Evolutionary conservation across 2,329 filamentous ascomycete genomes (phyloP), one percentile per base, ranked within the genome.

Genomic region (Penicillium vulpinum): DNA sequence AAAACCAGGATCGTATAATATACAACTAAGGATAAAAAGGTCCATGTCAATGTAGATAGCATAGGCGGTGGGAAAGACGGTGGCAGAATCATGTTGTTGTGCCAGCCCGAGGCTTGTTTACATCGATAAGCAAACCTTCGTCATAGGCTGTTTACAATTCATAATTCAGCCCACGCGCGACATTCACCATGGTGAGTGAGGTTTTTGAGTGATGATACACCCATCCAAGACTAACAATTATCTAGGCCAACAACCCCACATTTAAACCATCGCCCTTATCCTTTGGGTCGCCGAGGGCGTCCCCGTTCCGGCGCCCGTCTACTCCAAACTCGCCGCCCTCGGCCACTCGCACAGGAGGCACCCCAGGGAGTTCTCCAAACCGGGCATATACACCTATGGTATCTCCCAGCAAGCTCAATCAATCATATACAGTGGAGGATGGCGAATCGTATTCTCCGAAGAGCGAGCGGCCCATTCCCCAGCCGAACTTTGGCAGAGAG

Each of bases 211-310:
- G 21, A 55, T 33, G 21, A 16, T 28, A 18, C 35, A 7, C 5
- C 10, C 21, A 31, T 16, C 18, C 10, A 2, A 46, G 8, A 24
- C 46, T 46, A 45, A 15, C 24, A 21, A 38, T 56, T 11, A 64
- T 60, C 10, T 60, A 75, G 71, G 70, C 71, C 51, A 85, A 81
- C 79, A 72, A 82, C 79, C 72, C 80, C 77, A 78, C 83, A 56
- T 90, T 88, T 75, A 90, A 89, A 73, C 87, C 87, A 15, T 90
- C 88, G 24, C 87, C 87, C 53, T 77, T 90, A 59, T 87, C 87
- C 58, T 90, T 88, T 75, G 86, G 86, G 62, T 88, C 88, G 45
- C 83, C 85, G 64, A 85, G 89, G 71, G 81, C 83, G 24, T 90
- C 88, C 10, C 87, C 88, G 3, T 88, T 90, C 55, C 83, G 87